These are phyloP conservation scores for Coprinopsis marcescibilis DNA, from an alignment of 768 basidiomycete genomes.

Conservation along the genomic window DNA sequence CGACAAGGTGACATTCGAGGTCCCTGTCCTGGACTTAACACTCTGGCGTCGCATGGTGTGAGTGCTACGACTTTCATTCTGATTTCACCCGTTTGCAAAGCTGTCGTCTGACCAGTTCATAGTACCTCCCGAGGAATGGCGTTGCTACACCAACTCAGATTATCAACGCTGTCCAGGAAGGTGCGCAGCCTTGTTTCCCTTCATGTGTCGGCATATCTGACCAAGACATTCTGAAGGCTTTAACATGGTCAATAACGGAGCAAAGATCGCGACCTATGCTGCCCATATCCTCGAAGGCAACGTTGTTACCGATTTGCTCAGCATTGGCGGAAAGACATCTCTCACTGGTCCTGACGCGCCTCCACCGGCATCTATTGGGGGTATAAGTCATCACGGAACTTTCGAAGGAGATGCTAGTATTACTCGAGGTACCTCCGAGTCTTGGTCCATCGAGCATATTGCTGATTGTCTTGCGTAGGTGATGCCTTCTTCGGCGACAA, in stretches of 20 bases:
- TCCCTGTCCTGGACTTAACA: slow-evolving; percentile 18
- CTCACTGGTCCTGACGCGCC: slow-evolving; percentile 13
- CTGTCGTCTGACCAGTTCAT: background rate
- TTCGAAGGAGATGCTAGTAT: slow-evolving; percentile 17
- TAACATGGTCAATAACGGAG: slow-evolving; percentile 14
- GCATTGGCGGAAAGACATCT: slow-evolving; percentile 14
- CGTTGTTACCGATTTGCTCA: slow-evolving; percentile 12
- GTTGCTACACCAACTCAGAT: slow-evolving; percentile 13
- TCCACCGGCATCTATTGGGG: slow-evolving; percentile 14
- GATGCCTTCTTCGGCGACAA: slow-evolving; percentile 17
- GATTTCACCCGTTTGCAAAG: too few relatives aligned
- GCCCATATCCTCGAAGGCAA: slow-evolving; percentile 16
- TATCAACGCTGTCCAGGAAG: slow-evolving; percentile 9
- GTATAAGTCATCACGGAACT: slow-evolving; percentile 14
- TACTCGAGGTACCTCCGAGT: slow-evolving; percentile 7
- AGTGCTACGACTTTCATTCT: background rate
- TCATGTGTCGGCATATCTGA: background rate
- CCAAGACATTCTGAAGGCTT: slow-evolving; percentile 7
- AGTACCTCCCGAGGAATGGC: slow-evolving; percentile 13
- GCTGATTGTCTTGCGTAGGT: too few relatives aligned
- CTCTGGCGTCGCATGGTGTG: slow-evolving; percentile 17
- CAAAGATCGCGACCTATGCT: slow-evolving; percentile 15
- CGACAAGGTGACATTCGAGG: slow-evolving; percentile 13
- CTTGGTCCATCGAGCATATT: too few relatives aligned
- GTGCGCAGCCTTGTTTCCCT: background rate